Base-by-base conservation (phyloP, 23 red algal species). In the Agarophyton chilense region DNA sequence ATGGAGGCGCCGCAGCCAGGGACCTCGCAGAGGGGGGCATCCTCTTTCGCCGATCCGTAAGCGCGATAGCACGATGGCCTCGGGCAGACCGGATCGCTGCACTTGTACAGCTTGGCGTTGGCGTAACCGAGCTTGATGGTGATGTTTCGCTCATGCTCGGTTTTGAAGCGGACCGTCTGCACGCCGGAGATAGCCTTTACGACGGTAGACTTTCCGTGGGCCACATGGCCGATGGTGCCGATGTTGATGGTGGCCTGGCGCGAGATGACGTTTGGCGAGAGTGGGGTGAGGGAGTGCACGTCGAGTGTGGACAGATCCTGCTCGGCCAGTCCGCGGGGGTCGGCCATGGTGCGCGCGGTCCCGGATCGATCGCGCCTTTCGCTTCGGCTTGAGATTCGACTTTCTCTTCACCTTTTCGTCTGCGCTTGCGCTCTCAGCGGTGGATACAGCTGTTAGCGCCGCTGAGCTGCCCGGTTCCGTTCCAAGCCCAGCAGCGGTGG, bases 61-160 rank as follows among this genome's bases (percentile, higher is more conserved):
- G 97, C 97, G 34, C 93, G 83, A 61, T 96, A 99, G 81, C 97
- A 99, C 7, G 93, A 71, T 6, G 97, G 97, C 11, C 97, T 62
- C 18, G 97, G 97, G 75, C 97, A 99, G 1, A 62, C 85, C 51
- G 52, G 51, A 35, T 95, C 79, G n/a, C 32, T 52, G 63, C 97
- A 99, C 58, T 95, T 95, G 90, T 99, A 99, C 0, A 99, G 84
- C 92, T 99, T 99, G 19, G 97, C 97, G 58, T 99, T 99, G 34
- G 97, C 97, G 52, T 99, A 99, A 31, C 97, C 97, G 7, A 99
- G 93, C 63, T 99, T 96, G 77, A 99, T 99, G 57, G 97, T 99
- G 54, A 96, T 99, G 78, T 99, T 99, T 36, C 97, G 90, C 61
- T 99, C 97, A 25, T 94, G 90, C 78, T 99, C 97, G 19, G 90